Conservation (phyloP, 2,329 filamentous ascomycete genomes). For the Emergomyces orientalis region DNA sequence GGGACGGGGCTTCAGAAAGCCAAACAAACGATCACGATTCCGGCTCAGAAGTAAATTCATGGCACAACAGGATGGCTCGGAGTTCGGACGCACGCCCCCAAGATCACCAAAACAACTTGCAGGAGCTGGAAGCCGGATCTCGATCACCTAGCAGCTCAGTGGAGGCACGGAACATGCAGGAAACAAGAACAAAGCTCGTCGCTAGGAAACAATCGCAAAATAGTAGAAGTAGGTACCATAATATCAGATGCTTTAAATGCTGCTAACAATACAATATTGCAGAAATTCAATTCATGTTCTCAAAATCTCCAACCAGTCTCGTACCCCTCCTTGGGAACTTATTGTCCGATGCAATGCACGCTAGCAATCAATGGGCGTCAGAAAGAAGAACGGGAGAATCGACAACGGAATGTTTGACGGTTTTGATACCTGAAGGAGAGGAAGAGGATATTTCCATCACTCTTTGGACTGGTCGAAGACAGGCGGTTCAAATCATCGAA, state of each 20-base stretch:
- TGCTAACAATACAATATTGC: background rate
- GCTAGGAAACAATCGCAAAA: background rate
- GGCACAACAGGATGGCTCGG: too few relatives aligned
- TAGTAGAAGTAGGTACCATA: background rate
- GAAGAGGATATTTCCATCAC: slow-evolving; percentile 1
- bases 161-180: too few relatives aligned
- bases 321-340: background rate
- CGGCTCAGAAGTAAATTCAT: too few relatives aligned
- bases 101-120: too few relatives aligned
- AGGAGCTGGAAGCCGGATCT: too few relatives aligned
- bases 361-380: background rate
- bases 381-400: background rate
- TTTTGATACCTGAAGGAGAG: background rate
- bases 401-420: background rate
- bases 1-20: too few relatives aligned
- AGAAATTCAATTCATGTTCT: slow-evolving; percentile 1
- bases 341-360: background rate
- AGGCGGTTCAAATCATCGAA: background rate
- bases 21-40: too few relatives aligned
- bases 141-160: too few relatives aligned
- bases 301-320: background rate
- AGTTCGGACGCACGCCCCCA: too few relatives aligned
- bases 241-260: background rate
- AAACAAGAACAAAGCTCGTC: too few relatives aligned
- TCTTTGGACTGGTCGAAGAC: background rate